Percentiles rank a stretch among this genome's conserved stretches.
These are phyloP conservation scores for Tylopilus felleus DNA, from an alignment of 768 basidiomycete species.

Conservation along the genomic window DNA sequence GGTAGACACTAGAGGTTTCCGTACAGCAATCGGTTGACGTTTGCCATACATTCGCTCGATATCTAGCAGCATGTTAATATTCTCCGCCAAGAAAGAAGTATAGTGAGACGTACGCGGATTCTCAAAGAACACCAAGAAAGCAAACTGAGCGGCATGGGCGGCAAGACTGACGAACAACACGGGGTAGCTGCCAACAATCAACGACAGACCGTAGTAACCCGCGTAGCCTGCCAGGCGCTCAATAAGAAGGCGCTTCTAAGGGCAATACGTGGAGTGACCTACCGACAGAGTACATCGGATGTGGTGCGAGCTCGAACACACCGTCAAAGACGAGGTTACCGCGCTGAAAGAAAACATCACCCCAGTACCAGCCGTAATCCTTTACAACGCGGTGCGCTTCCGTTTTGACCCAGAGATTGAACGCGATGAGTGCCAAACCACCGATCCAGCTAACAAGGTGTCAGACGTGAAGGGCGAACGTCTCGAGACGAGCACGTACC, in stretches of 20 bases:
- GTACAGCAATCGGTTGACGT: constrained; percentile 83
- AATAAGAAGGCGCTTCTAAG: not conserved
- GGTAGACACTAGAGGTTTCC: constrained; percentile 55
- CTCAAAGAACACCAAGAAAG: constrained; percentile 92
- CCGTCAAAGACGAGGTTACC: constrained; percentile 95
- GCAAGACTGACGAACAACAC: constrained; percentile 93
- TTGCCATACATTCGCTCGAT: constrained; percentile 94
- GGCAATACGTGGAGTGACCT: constrained; percentile 13
- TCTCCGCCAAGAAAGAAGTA: not conserved
- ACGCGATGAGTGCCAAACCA: constrained; percentile 79
- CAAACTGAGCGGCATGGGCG: constrained; percentile 95
- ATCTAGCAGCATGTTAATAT: constrained; percentile 44
- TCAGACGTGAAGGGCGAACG: not conserved
- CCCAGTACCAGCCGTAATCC: constrained; percentile 99
- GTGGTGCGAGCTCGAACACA: constrained; percentile 91
- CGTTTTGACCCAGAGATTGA: constrained; percentile 98
- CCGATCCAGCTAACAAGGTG: constrained; percentile 68
- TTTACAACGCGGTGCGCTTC: constrained; percentile 98
- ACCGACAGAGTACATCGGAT: constrained; percentile 95
- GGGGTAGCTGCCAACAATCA: constrained; percentile 84
- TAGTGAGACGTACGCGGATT: constrained; percentile 76
- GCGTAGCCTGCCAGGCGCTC: constrained; percentile 64
- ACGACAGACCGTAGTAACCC: constrained; percentile 95
- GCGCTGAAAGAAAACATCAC: constrained; percentile 89
- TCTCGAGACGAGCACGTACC: constrained; percentile 41